Conservation (phyloP, 495 filamentous ascomycete species). For the Tuber melanosporum region DNA sequence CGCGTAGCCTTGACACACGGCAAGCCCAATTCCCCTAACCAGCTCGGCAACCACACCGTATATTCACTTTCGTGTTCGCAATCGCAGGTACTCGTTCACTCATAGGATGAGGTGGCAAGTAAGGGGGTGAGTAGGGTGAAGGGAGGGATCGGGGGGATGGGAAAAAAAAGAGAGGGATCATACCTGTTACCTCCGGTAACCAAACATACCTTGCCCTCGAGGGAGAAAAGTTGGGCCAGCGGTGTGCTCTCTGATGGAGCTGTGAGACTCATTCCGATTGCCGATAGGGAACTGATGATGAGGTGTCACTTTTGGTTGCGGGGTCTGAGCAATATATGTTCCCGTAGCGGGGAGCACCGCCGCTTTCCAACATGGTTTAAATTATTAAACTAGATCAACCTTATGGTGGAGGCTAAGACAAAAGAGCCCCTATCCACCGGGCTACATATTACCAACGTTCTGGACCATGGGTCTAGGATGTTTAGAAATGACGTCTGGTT, state of each 20-base stretch:
- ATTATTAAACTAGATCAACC: neutral
- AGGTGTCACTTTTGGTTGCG: slow-evolving; percentile 27
- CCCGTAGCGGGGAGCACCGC: neutral
- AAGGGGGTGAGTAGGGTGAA: neutral
- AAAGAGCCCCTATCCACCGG: neutral
- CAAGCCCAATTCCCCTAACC: slow-evolving; percentile 37
- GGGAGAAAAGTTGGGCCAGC: slow-evolving; percentile 37
- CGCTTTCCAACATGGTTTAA: slow-evolving; percentile 6
- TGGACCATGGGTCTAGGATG: slow-evolving; percentile 29
- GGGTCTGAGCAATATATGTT: slow-evolving; percentile 6
- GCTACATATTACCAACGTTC: slow-evolving; percentile 25
- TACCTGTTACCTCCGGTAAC: slow-evolving; percentile 40
- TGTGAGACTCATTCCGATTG: slow-evolving; percentile 37
- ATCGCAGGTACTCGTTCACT: neutral
- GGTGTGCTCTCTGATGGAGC: slow-evolving; percentile 38
- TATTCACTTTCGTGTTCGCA: neutral
- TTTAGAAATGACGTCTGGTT: slow-evolving; percentile 22
- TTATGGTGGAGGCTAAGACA: neutral
- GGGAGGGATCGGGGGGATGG: neutral
- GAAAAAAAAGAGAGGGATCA: slow-evolving; percentile 6
- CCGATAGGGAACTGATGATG: slow-evolving; percentile 27
- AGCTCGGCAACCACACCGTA: neutral
- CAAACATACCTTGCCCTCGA: slow-evolving; percentile 35
- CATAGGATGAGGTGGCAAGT: neutral
- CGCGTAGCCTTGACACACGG: slow-evolving; percentile 36